These are phyloP conservation scores for Porcisia hertigi DNA, from an alignment of 208 protist genomes.

Conservation along the genomic window DNA sequence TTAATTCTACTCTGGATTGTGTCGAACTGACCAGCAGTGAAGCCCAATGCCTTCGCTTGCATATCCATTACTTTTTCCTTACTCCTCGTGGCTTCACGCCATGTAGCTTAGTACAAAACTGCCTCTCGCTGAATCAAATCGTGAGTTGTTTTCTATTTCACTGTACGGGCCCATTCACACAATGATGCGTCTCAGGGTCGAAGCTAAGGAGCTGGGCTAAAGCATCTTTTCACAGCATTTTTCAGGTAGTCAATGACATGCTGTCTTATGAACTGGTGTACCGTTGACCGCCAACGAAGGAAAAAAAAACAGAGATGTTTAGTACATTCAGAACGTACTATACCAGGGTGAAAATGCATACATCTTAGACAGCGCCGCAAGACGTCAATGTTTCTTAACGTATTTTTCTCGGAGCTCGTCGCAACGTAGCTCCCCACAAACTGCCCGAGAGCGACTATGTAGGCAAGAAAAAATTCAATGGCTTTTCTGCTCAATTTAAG, in stretches of 20 bases:
- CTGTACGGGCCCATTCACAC: background rate
- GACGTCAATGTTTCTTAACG: background rate
- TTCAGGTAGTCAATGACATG: background rate
- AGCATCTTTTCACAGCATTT: background rate
- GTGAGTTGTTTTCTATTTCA: background rate
- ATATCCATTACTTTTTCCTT: background rate
- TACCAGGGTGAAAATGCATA: background rate
- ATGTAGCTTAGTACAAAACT: background rate
- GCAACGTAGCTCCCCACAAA: background rate
- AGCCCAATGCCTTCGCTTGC: background rate
- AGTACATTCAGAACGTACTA: background rate
- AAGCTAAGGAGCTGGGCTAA: background rate
- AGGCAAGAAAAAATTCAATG: background rate
- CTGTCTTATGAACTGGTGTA: background rate
- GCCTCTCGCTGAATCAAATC: background rate
- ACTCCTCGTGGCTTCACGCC: background rate
- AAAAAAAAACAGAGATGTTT: background rate
- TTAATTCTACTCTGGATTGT: too few species aligned
- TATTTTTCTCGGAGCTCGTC: background rate
- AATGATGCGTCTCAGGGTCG: background rate
- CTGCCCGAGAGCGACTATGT: background rate
- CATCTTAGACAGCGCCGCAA: too few species aligned
- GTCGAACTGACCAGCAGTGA: too few species aligned
- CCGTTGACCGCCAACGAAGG: background rate
- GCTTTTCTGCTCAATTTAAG: background rate